Conservation (phyloP, 805 yeast genomes). For the Isabelozyma heimii region DNA sequence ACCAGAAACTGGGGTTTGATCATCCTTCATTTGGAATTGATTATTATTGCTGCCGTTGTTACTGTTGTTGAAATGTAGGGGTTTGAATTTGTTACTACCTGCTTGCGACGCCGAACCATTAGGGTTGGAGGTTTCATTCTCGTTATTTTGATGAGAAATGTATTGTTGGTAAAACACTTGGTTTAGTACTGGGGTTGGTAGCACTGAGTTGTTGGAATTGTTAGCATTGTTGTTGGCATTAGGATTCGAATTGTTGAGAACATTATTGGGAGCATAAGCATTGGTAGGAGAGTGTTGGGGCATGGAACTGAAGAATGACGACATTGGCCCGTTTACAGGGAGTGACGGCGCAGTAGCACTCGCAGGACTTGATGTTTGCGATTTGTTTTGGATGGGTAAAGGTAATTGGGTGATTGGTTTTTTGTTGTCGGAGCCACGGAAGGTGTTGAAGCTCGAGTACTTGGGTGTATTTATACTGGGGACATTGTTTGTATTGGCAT, state of each 20-base stretch:
- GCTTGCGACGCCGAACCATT: conserved; percentile 1
- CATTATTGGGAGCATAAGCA: conserved; percentile 19
- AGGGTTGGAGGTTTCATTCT: conserved; percentile 6
- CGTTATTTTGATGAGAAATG: conserved; percentile 17
- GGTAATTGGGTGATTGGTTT: conserved; percentile 33
- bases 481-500: conserved; percentile 5
- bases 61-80: conserved; percentile 3
- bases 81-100: conserved; percentile 4
- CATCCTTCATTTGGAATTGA: conserved; percentile 32
- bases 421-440: conserved; percentile 26
- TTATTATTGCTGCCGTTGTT: no score
- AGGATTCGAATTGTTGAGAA: conserved; percentile 13
- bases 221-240: conserved; percentile 11
- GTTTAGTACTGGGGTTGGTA: conserved; percentile 16
- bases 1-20: conserved; percentile 69
- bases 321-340: conserved; percentile 19
- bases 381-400: conserved; percentile 31
- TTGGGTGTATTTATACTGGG: conserved; percentile 15
- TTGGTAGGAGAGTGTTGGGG: conserved; percentile 21
- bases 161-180: conserved; percentile 27
- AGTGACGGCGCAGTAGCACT: conserved; percentile 38
- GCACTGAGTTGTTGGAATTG: conserved; percentile 11
- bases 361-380: conserved; percentile 40
- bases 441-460: conserved; percentile 18
- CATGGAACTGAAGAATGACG: conserved; percentile 20